Conservation (phyloP, 2,329 filamentous ascomycete genomes). For the Piedraia hortae region DNA sequence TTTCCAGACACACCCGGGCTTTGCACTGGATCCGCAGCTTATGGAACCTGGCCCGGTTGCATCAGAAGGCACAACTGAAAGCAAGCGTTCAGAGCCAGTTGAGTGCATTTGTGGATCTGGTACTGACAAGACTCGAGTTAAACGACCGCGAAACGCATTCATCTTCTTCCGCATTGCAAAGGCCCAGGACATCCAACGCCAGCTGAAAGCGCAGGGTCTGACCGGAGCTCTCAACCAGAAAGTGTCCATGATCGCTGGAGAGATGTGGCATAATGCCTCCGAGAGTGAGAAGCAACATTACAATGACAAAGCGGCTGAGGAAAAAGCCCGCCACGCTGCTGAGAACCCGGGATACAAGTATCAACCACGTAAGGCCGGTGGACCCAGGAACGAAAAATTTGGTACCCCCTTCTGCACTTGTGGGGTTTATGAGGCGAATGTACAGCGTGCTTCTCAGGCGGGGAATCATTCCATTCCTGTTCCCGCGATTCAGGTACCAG, state of each 20-base stretch:
- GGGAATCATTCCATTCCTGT: too few species aligned
- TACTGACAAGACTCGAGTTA: background rate
- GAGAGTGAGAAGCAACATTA: background rate
- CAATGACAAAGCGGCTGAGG: constrained; percentile 1
- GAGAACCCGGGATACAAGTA: constrained; percentile 3
- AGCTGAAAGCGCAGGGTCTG: background rate
- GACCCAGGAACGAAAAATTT: constrained; percentile 1
- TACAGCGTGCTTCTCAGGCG: too few species aligned
- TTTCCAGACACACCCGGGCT: too few species aligned
- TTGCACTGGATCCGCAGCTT: too few species aligned
- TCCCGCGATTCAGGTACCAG: too few species aligned
- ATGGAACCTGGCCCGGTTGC: too few species aligned
- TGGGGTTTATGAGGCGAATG: constrained; percentile 3
- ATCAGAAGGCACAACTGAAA: too few species aligned
- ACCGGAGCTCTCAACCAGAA: constrained; percentile 1
- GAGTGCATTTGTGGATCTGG: too few species aligned
- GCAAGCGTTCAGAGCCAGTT: too few species aligned
- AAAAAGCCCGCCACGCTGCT: constrained; percentile 1
- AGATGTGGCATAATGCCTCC: constrained; percentile 1
- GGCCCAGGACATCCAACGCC: constrained; percentile 1
- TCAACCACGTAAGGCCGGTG: constrained; percentile 1
- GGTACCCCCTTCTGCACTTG: constrained; percentile 2
- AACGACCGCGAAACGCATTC: constrained; percentile 3
- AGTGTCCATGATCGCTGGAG: constrained; percentile 1
- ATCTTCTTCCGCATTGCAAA: constrained; percentile 3